Evolutionary conservation across 1,284 basidiomycete genomes (phyloP).

Genomic region (Cystobasidium sp.): DNA sequence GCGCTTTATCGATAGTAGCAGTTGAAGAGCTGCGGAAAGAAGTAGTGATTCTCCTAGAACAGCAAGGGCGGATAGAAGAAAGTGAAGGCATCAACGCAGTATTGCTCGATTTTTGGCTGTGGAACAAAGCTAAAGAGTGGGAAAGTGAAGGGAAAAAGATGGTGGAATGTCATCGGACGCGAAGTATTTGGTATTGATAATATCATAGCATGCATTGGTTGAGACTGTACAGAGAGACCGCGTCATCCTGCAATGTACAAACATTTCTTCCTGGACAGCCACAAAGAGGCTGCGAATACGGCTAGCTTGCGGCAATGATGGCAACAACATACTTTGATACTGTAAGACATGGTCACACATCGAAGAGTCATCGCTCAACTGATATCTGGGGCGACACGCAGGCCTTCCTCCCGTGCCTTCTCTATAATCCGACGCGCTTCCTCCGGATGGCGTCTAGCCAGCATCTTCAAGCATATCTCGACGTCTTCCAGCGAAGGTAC

Average conservation of each 20-base stretch:
- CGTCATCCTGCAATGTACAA: neutral
- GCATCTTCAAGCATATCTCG: constrained; percentile 3
- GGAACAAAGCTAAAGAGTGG: constrained; percentile 79
- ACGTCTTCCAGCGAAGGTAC: constrained; percentile 17
- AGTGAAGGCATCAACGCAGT: constrained; percentile 68
- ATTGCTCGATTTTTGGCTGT: constrained; percentile 80
- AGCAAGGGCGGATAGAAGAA: constrained; percentile 29
- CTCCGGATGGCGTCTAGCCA: neutral
- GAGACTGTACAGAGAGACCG: neutral
- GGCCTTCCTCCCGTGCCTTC: neutral
- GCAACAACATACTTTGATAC: neutral
- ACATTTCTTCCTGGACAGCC: too few species aligned
- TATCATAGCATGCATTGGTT: neutral
- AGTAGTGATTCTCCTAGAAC: constrained; percentile 41
- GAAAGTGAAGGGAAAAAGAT: constrained; percentile 61
- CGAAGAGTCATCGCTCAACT: neutral
- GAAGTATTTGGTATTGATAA: constrained; percentile 80
- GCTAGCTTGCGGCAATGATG: too few species aligned
- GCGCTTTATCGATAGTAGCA: constrained; percentile 73
- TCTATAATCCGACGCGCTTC: neutral
- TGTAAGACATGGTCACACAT: neutral
- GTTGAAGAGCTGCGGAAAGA: constrained; percentile 68
- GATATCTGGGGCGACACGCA: neutral
- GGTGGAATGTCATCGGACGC: constrained; percentile 74
- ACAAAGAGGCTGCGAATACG: too few species aligned